A percentile compares a stretch with the other conserved stretches of the same genome.
phyloP scores from a whole-genome alignment of 176 grass and related monocot genomes.

The Lolium multiflorum region DNA sequence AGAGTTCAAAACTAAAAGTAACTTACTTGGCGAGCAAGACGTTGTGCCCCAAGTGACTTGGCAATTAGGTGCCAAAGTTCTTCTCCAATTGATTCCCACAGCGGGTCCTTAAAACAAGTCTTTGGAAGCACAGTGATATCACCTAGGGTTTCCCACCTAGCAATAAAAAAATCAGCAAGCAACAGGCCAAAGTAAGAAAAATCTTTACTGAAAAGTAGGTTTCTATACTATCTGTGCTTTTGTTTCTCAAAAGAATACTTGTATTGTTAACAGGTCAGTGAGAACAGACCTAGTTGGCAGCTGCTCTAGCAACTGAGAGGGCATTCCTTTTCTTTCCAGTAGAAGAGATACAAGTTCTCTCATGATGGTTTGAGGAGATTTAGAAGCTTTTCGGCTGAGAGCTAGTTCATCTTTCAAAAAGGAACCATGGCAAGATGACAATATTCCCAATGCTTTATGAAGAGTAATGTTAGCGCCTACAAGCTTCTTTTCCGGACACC shows the following conservation, averaged over 20 bases:
- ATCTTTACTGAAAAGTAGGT: constrained; percentile 16
- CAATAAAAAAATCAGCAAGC: constrained; percentile 36
- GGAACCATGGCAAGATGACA: constrained; percentile 58
- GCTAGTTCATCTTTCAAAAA: constrained; percentile 73
- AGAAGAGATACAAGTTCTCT: constrained; percentile 74
- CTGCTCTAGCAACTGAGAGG: constrained; percentile 65
- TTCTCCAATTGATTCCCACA: constrained; percentile 75
- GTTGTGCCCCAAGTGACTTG: constrained; percentile 64
- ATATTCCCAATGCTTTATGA: constrained; percentile 55
- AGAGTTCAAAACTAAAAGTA: background rate
- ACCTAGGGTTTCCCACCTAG: constrained; percentile 92
- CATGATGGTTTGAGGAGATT: constrained; percentile 79
- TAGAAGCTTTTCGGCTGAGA: constrained; percentile 57
- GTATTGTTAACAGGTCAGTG: constrained; percentile 1
- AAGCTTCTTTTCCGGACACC: constrained; percentile 47
- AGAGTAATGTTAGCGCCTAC: constrained; percentile 38
- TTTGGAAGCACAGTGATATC: constrained; percentile 87
- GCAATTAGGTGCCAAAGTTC: constrained; percentile 92
- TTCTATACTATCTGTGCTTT: background rate
- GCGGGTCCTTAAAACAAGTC: constrained; percentile 80
- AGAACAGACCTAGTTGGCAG: constrained; percentile 81
- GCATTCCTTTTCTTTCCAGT: constrained; percentile 66
- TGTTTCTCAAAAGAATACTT: background rate
- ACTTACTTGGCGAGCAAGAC: constrained; percentile 92
- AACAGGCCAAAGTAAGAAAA: background rate